phyloP scores from a whole-genome alignment of 139 green algal genomes.

The Picochlorum sp. region DNA sequence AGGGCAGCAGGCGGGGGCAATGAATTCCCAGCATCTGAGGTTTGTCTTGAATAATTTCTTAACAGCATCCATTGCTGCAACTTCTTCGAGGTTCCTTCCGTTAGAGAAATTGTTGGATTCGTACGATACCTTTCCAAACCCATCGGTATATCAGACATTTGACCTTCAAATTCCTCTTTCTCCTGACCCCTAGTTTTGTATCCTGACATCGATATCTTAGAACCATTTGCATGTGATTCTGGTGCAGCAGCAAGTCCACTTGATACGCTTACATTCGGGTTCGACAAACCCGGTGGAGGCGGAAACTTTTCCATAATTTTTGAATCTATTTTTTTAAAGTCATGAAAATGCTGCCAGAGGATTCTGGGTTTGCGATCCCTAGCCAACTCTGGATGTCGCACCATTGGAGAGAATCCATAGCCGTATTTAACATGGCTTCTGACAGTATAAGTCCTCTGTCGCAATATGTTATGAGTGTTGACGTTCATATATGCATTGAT shows the following conservation, averaged over 20 bases:
- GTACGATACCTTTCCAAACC: constrained; percentile 5
- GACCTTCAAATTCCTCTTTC: too few relatives aligned
- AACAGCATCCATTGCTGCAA: not conserved
- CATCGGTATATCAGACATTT: not conserved
- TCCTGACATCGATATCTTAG: too few relatives aligned
- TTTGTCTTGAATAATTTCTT: constrained; percentile 9
- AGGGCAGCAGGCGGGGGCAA: constrained; percentile 21
- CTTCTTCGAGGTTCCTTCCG: not conserved
- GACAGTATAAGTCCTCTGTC: constrained; percentile 34
- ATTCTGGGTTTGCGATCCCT: constrained; percentile 27
- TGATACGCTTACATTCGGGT: too few relatives aligned
- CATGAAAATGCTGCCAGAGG: constrained; percentile 28
- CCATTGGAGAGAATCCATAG: constrained; percentile 30
- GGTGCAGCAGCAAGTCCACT: too few relatives aligned
- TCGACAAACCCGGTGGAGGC: not conserved
- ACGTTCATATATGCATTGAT: constrained; percentile 38
- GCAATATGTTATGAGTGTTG: constrained; percentile 29
- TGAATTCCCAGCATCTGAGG: constrained; percentile 13
- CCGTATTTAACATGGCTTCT: constrained; percentile 28
- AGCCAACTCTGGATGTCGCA: constrained; percentile 20
- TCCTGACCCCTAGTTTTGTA: too few relatives aligned
- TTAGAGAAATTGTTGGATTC: not conserved
- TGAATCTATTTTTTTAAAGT: not conserved
- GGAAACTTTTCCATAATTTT: constrained; percentile 1
- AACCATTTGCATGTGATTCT: too few relatives aligned